Base-by-base conservation (phyloP, 2,329 filamentous ascomycete genomes). In the Neoarthrinium moseri region DNA sequence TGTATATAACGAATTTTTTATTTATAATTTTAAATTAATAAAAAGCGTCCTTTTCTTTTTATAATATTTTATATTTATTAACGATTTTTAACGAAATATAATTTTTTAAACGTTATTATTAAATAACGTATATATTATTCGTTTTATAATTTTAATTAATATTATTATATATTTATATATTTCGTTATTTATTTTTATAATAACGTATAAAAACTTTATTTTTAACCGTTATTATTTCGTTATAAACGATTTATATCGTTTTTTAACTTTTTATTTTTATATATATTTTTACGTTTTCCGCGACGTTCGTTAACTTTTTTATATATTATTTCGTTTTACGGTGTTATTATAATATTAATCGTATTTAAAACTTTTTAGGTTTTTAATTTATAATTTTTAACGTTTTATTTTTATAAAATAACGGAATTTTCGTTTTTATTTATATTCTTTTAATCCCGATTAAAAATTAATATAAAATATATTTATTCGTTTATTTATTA, bases 381-480 rank as follows among this genome's bases (percentile, higher is more conserved):
- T n/a, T 15, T 34, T 34, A 8, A n/a, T 15, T 34, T 8, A 8
- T 8, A 34, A 34, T 34, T 15, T 7, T n/a, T n/a, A n/a, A n/a
- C n/a, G n/a, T n/a, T n/a, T n/a, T n/a, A n/a, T n/a, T n/a, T n/a
- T n/a, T n/a, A n/a, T 34, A 34, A 34, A n/a, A 7, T n/a, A 34
- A 34, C 7, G 30, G 7, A 8, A n/a, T n/a, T n/a, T n/a, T n/a
- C n/a, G 30, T 34, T 34, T 34, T 34, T 15, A 7, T 15, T 7
- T 34, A 8, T n/a, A 34, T 34, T 34, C 7, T 34, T 34, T 8
- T 8, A n/a, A 15, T 34, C 18, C n/a, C n/a, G n/a, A 34, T 29
- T 29, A 29, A 29, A 29, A n/a, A 34, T 34, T 34, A 34, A 34
- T 34, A n/a, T n/a, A n/a, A n/a, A n/a, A n/a, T n/a, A n/a, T n/a